A percentile compares a stretch with the other conserved stretches of the same genome.
Conservation (phyloP, 139 green algal species). For the Yamagishiella unicocca region DNA sequence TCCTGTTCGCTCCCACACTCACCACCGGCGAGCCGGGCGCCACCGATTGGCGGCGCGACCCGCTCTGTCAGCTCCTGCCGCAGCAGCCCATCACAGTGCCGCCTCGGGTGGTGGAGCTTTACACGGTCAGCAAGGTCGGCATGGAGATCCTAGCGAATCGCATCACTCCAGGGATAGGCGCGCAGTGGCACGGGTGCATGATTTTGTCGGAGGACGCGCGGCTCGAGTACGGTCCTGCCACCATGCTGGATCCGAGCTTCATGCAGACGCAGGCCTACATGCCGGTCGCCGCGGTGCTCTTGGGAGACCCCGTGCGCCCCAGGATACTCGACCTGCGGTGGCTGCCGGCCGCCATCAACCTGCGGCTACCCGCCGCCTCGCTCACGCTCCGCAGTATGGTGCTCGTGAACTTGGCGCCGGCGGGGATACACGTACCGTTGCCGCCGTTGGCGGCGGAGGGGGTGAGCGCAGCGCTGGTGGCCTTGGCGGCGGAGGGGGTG, state of each 20-base stretch:
- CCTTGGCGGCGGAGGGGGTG: too few species aligned
- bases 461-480: too few species aligned
- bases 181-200: too few species aligned
- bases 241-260: too few species aligned
- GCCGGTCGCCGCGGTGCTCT: not conserved
- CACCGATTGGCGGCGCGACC: not conserved
- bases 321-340: not conserved
- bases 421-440: not conserved
- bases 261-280: not conserved
- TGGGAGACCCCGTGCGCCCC: not conserved
- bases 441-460: too few species aligned
- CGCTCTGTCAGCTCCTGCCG: constrained; percentile 15
- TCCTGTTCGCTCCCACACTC: not conserved
- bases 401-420: not conserved
- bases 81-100: not conserved
- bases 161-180: too few species aligned
- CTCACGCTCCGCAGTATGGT: not conserved
- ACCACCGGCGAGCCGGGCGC: not conserved
- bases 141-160: too few species aligned
- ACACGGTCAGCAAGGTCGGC: too few species aligned
- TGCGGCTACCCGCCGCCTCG: not conserved
- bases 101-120: too few species aligned
- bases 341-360: not conserved
- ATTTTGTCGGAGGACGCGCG: too few species aligned
- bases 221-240: too few species aligned